Base-by-base conservation (phyloP, 306 rosid species). In the Vigna reflexopilosa region DNA sequence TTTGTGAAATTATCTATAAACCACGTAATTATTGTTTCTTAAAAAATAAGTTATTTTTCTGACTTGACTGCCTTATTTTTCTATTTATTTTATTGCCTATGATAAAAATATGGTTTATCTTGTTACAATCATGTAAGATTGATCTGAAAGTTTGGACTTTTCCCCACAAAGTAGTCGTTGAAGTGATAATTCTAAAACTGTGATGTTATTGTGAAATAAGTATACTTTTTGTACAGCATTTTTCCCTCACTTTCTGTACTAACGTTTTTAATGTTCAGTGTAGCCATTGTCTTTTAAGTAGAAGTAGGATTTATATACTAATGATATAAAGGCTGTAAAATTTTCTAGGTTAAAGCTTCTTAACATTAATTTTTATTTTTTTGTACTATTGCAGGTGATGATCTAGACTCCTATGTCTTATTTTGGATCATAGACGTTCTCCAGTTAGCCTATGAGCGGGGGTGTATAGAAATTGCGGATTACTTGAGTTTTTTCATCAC, bases 401-500 rank as follows among this genome's bases (percentile, higher is more conserved):
- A 88, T 84, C 80, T 93, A 79, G 93, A 91, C n/a, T 87, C 90
- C 3, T 20, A 24, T 44, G 64, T 70, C 52, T 70, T 90, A 75
- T 85, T 86, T 72, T 87, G 91, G 36, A 81, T 69, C 16, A 61
- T 93, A 13, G 97, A 93, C 84, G 79, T 91, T 82, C 87, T 95
- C 70, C 81, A 93, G 81, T 89, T 90, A 20, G 84, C 93, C 57
- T 93, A 88, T 80, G 80, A 70, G 68, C 87, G 74, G 26, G 96
- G 97, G 52, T 86, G 73, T 44, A 79, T 93, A 38, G 78, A 77
- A 76, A 80, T 91, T 64, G 87, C 87, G 1, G 91, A 90, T 86
- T 83, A 80, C 80, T 72, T 93, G 78, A 91, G 93, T 80, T 84
- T 91, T 86, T 82, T 81, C 83, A 73, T 88, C 77, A 93, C 96